These are phyloP conservation scores for Syncephalastrum contaminatum DNA, from an alignment of 371 early-diverging fungal species.

Conservation along the genomic window DNA sequence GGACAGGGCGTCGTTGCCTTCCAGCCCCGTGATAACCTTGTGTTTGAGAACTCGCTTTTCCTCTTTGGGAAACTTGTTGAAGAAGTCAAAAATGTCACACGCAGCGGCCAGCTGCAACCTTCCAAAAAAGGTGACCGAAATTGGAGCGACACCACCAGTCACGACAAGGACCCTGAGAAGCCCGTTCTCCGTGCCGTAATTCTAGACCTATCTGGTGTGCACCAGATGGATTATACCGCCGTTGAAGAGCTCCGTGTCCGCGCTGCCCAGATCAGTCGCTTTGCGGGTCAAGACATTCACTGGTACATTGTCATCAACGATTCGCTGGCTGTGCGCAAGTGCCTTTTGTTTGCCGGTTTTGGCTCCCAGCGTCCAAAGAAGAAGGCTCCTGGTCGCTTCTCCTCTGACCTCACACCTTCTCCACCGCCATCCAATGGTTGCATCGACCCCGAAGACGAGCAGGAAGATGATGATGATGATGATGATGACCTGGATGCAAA, in stretches of 20 bases:
- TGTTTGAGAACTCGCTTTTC: slow-evolving; percentile 71
- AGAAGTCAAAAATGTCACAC: slow-evolving; percentile 34
- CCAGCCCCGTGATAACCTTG: slow-evolving; percentile 65
- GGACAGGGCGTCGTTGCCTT: slow-evolving; percentile 64
- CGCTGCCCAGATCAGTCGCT: slow-evolving; percentile 42
- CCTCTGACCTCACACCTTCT: slow-evolving; percentile 13
- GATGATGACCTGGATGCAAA: not conserved
- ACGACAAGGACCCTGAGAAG: slow-evolving; percentile 24
- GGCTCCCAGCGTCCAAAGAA: slow-evolving; percentile 28
- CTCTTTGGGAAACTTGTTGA: slow-evolving; percentile 45
- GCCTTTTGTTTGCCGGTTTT: slow-evolving; percentile 34
- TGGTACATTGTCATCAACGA: slow-evolving; percentile 62
- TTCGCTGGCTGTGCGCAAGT: slow-evolving; percentile 24
- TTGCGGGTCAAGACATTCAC: slow-evolving; percentile 24
- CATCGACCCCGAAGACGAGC: not conserved
- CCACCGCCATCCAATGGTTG: not conserved
- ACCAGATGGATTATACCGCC: slow-evolving; percentile 78
- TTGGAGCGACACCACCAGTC: slow-evolving; percentile 40
- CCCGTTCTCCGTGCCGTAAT: slow-evolving; percentile 59
- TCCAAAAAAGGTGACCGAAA: slow-evolving; percentile 42
- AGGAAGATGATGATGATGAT: not conserved
- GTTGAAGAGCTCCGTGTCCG: slow-evolving; percentile 62
- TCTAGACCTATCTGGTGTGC: slow-evolving; percentile 80
- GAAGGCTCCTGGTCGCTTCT: slow-evolving; percentile 16
- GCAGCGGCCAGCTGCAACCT: slow-evolving; percentile 28